A percentile compares a stretch with the other conserved stretches of the same genome.
These are phyloP conservation scores for Colletotrichum liriopes DNA, from an alignment of 2,329 filamentous ascomycete genomes.

Conservation along the genomic window DNA sequence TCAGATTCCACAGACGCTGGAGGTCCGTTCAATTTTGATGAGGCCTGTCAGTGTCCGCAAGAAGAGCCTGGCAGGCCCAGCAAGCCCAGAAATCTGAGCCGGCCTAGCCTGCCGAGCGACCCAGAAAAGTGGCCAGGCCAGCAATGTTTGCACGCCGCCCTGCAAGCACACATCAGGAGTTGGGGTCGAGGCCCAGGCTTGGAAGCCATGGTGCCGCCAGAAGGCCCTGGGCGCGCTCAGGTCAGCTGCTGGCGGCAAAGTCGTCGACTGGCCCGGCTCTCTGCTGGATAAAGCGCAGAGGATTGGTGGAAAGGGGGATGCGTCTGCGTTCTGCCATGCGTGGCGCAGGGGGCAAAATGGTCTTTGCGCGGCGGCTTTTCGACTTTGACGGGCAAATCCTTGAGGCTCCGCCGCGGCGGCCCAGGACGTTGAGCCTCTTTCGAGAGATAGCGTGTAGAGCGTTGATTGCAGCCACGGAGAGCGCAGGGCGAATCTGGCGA, in stretches of 20 bases:
- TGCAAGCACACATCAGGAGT: constrained; percentile 2
- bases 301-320: constrained; percentile 37
- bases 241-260: constrained; percentile 31
- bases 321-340: constrained; percentile 11
- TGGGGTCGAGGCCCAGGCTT: not conserved
- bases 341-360: constrained; percentile 24
- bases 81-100: not conserved
- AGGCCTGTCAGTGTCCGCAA: not conserved
- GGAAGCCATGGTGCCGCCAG: not conserved
- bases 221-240: constrained; percentile 4
- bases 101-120: constrained; percentile 3
- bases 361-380: not conserved
- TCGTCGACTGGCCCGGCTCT: not conserved
- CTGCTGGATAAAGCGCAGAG: constrained; percentile 9
- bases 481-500: constrained; percentile 33
- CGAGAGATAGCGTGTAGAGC: constrained; percentile 36
- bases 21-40: constrained; percentile 1
- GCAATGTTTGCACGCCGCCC: constrained; percentile 7
- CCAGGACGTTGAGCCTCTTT: constrained; percentile 31
- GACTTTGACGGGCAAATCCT: not conserved
- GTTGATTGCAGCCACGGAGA: constrained; percentile 35
- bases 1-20: constrained; percentile 1
- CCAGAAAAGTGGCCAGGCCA: constrained; percentile 4
- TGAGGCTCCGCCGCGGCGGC: constrained; percentile 23
- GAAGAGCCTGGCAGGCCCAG: not conserved